Evolutionary conservation across 208 protist species (phyloP).

Genomic region (Giardia duodenalis): DNA sequence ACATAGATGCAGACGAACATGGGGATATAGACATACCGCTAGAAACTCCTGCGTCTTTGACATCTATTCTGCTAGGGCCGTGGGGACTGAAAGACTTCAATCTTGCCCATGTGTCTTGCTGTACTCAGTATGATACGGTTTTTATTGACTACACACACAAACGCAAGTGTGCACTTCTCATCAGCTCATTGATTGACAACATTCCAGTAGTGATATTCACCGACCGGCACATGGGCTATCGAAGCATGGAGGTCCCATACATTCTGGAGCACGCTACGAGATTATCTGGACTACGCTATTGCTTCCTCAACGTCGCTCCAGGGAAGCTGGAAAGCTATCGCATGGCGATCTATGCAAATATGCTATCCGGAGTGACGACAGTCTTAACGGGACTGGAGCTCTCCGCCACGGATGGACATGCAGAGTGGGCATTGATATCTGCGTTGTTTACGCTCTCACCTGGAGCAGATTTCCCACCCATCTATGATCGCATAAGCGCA

Average conservation of each 20-base stretch:
- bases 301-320: neutral
- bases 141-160: neutral
- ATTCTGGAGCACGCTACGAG: neutral
- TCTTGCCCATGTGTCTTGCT: neutral
- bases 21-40: neutral
- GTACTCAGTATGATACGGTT: neutral
- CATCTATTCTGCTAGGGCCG: neutral
- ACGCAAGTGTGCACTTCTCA: neutral
- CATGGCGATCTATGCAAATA: neutral
- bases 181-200: neutral
- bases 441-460: no score
- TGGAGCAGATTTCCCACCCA: no score
- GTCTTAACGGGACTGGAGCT: neutral
- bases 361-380: neutral
- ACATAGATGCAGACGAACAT: neutral
- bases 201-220: neutral
- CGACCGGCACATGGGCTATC: neutral
- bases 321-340: neutral
- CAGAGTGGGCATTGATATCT: no score
- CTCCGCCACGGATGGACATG: neutral
- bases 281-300: neutral
- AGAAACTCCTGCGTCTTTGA: neutral
- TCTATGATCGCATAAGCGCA: no score
- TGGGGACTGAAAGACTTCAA: neutral
- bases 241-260: neutral